A percentile compares a stretch with the other conserved stretches of the same genome.
Evolutionary conservation across 2,329 filamentous ascomycete species (phyloP).

Genomic region (Aspergillus sojae): DNA sequence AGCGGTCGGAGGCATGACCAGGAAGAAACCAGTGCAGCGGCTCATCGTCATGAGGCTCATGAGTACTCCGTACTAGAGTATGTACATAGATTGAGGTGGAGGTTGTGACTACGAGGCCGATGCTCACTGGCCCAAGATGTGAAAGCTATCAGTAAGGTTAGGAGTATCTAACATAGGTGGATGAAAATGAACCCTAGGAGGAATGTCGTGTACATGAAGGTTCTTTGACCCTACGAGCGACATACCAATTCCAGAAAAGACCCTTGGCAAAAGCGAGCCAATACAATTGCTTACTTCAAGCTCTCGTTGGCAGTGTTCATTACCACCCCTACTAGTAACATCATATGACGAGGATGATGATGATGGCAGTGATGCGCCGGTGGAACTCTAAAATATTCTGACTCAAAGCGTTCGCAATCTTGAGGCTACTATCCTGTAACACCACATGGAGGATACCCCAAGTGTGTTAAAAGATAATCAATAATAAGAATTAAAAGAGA

Average conservation of each 20-base stretch:
- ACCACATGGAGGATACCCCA: not conserved
- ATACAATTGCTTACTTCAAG: not conserved
- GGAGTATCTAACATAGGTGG: not conserved
- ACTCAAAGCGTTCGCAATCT: not conserved
- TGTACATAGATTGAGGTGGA: not conserved
- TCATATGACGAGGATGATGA: not conserved
- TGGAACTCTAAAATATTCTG: not conserved
- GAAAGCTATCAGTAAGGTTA: not conserved
- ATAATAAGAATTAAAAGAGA: too few species aligned
- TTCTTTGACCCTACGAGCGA: not conserved
- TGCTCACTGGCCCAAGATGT: not conserved
- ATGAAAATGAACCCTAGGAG: not conserved
- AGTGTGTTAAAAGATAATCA: too few species aligned
- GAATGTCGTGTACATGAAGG: not conserved
- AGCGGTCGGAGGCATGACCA: slow-evolving; percentile 6
- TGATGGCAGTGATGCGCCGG: not conserved
- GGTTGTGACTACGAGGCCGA: not conserved
- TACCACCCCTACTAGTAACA: not conserved
- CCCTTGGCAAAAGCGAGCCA: not conserved
- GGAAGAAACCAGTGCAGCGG: not conserved
- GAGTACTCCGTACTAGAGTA: not conserved
- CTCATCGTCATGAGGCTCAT: not conserved
- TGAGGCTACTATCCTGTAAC: not conserved
- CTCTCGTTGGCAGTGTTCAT: not conserved
- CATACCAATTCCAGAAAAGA: not conserved